Conservation (phyloP, 2,329 filamentous ascomycete species). For the Claviceps sp. region DNA sequence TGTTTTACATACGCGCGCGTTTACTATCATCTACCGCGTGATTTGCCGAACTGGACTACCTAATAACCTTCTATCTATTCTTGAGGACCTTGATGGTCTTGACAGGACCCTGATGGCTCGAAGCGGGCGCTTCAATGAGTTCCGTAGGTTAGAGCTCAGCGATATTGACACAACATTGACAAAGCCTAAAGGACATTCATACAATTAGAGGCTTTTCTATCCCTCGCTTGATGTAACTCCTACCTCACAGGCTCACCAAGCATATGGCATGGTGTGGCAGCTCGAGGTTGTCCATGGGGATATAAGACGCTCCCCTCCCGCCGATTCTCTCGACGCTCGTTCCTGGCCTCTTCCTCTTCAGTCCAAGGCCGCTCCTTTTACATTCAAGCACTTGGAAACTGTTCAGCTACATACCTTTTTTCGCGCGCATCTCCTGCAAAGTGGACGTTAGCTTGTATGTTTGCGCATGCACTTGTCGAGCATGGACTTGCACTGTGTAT, state of each 20-base stretch:
- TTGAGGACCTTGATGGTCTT: background rate
- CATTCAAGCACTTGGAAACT: too few species aligned
- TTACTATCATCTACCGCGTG: too few species aligned
- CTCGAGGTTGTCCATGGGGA: background rate
- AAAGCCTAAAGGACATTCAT: too few species aligned
- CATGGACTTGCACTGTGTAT: too few species aligned
- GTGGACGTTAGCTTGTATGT: too few species aligned
- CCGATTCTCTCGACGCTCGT: background rate
- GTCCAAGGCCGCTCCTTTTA: background rate
- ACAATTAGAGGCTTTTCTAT: too few species aligned
- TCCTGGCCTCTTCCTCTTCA: background rate
- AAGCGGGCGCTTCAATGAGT: background rate
- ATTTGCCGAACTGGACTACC: too few species aligned
- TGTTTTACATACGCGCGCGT: too few species aligned
- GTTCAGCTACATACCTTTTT: too few species aligned
- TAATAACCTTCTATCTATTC: background rate
- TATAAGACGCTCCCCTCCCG: background rate
- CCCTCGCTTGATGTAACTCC: background rate
- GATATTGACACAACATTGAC: too few species aligned
- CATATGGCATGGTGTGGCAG: background rate
- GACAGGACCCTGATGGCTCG: conserved; percentile 1
- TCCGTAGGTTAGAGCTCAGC: background rate
- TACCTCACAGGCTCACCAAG: background rate
- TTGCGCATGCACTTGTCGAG: too few species aligned
- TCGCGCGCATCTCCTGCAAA: too few species aligned